These are phyloP conservation scores for Amanita rimosa DNA, from an alignment of 768 basidiomycete genomes.

Conservation along the genomic window DNA sequence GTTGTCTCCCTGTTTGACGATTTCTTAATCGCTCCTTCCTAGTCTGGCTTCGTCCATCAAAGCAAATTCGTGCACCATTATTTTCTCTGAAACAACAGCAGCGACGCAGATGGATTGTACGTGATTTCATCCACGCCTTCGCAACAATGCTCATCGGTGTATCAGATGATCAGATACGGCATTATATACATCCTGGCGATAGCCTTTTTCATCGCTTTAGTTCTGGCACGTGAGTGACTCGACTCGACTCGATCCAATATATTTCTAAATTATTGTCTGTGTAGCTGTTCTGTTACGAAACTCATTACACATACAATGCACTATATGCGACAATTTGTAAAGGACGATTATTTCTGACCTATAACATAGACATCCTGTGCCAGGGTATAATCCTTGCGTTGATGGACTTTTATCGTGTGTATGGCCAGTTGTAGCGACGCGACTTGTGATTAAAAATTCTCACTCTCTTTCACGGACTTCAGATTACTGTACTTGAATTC, in stretches of 20 bases:
- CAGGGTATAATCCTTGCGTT: not conserved
- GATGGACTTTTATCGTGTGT: not conserved
- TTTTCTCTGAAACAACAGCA: constrained; percentile 85
- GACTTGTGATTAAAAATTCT: not conserved
- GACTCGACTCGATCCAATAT: constrained; percentile 6
- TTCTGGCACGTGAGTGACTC: constrained; percentile 59
- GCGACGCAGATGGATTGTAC: constrained; percentile 83
- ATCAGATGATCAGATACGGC: constrained; percentile 77
- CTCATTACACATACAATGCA: constrained; percentile 48
- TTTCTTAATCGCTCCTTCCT: constrained; percentile 10
- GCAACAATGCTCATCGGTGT: not conserved
- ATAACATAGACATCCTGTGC: constrained; percentile 1
- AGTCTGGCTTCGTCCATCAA: constrained; percentile 95
- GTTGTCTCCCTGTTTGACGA: constrained; percentile 5
- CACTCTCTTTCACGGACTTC: constrained; percentile 4
- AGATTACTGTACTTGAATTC: constrained; percentile 1
- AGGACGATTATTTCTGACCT: constrained; percentile 26
- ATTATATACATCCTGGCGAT: constrained; percentile 63
- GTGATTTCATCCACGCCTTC: constrained; percentile 16
- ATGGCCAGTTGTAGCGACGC: not conserved
- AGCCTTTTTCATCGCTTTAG: constrained; percentile 60
- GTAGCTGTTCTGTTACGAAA: constrained; percentile 53
- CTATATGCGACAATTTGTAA: constrained; percentile 59
- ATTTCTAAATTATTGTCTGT: constrained; percentile 7
- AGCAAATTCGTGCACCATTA: constrained; percentile 87